Conservation (phyloP, 2,329 filamentous ascomycete genomes). For the Colletotrichum godetiae region DNA sequence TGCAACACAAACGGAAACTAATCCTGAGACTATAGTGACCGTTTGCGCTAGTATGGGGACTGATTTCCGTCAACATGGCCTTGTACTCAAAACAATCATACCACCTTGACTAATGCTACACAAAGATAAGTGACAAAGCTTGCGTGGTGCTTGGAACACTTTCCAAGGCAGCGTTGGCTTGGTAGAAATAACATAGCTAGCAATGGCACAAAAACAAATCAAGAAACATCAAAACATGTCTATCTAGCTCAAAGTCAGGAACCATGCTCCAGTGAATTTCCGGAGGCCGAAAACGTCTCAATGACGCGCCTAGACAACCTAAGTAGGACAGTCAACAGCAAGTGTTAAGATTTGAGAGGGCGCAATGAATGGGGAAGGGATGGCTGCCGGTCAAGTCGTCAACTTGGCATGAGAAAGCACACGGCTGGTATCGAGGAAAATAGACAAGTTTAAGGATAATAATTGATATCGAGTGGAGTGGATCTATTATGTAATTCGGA, state of each 20-base stretch:
- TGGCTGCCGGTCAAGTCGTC: too few relatives aligned
- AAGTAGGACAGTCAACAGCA: too few relatives aligned
- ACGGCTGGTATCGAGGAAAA: too few relatives aligned
- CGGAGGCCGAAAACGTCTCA: neutral
- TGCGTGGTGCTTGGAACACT: neutral
- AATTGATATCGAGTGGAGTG: neutral
- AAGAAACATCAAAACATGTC: neutral
- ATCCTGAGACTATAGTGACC: neutral
- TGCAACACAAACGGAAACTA: neutral
- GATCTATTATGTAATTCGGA: neutral
- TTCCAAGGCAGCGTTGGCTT: neutral
- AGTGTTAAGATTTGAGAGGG: too few relatives aligned
- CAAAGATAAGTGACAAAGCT: neutral
- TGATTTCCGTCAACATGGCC: neutral
- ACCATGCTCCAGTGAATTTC: neutral
- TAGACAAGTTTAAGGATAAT: neutral
- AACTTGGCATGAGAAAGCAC: too few relatives aligned
- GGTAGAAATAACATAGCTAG: neutral
- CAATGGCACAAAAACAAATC: neutral
- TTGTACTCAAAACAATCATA: neutral
- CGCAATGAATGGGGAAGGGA: too few relatives aligned
- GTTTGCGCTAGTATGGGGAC: neutral
- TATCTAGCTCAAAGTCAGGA: neutral
- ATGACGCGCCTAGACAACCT: neutral
- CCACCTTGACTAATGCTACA: neutral